Base-by-base conservation (phyloP, 2,329 filamentous ascomycete genomes). In the Amylocarpus encephaloides region DNA sequence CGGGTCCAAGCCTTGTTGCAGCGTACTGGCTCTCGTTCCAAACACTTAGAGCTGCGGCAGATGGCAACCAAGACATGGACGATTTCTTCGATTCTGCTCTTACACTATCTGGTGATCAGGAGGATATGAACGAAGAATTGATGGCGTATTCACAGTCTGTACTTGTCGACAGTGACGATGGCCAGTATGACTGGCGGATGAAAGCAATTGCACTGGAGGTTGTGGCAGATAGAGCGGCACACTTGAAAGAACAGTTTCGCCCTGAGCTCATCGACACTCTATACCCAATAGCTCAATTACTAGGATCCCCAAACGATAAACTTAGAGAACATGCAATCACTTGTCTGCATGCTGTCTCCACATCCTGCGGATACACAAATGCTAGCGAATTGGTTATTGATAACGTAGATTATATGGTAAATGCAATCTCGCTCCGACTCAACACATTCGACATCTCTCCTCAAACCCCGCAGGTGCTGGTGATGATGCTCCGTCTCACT, bases 381-480 rank as follows among this genome's bases (percentile, higher is more conserved):
- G 85, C 92, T 4, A 85, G 85, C 22, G 82, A 87, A 13, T 73
- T 98, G 57, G 84, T 98, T 35, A 79, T 97, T 26, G 82, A 86
- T 46, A 98, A 98, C 54, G 91, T 89, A 13, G 93, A 98, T 67
- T 98, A 98, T 66, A 86, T 98, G 69, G 85, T 97, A 53, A 97
- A 97, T 64, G 88, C 93, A 0, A 82, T 98, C 13, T 88, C 88
- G 0, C 70, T 97, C 53, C 87, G 90, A 54, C 77, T 98, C 6
- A 96, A 95, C 61, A 88, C 88, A 0, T 88, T 96, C 57, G 90
- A 96, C 57, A 85, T 97, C 46, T 92, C 90, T 0, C 91, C 92
- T 1, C 87, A 95, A 55, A 90, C 89, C 2, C 90, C 91, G 2
- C 86, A 92, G 59, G 93, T 97, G 1, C 70, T 98, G 43, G 78